Evolutionary conservation across 2,329 filamentous ascomycete genomes (phyloP), one percentile per base, ranked within the genome.

Genomic region (Xylariaceae sp.): DNA sequence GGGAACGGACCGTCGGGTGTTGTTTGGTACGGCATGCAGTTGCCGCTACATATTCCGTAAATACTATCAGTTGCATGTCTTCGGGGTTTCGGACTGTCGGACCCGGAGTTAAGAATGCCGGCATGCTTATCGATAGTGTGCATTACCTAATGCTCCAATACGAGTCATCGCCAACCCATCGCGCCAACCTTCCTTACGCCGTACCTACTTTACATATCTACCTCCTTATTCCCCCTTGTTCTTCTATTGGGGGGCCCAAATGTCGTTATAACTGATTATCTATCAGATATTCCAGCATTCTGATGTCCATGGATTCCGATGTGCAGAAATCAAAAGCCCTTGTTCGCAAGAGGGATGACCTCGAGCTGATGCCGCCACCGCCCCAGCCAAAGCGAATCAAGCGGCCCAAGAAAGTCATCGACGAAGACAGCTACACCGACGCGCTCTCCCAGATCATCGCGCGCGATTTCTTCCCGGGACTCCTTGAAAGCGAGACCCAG

Each of bases 391-490:
- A 96, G 74, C 88, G 91, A 60, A 96, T 97, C 70, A 97, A 97
- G 75, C 84, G 94, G 55, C 94, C 94, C 0, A 86, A 88, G 63
- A 89, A 88, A 63, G 86, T 97, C 34, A 83, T 99, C 34, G 91
- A 96, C 73, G 94, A 99, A 79, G 93, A 99, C 67, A 86, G 88
- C 56, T 99, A 99, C 74, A 94, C 91, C 1, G 86, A 92, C 59
- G 89, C 90, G 0, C 80, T 99, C 34, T 96, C 92, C 0, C 88
- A 94, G 67, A 97, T 99, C 71, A 96, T 99, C 64, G 90, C 91
- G 8, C 87, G 94, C 65, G 94, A 99, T 78, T 99, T 96, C 78
- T 99, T 97, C 69, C 94, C 94, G 0, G 94, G 93, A 0, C 80
- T 99, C 0, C 78, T 92, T 3, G 92, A 97, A 72, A 87, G 87